Base-by-base conservation (phyloP, 1,139 yeast genomes). In the Nakaseomyces sp. region DNA sequence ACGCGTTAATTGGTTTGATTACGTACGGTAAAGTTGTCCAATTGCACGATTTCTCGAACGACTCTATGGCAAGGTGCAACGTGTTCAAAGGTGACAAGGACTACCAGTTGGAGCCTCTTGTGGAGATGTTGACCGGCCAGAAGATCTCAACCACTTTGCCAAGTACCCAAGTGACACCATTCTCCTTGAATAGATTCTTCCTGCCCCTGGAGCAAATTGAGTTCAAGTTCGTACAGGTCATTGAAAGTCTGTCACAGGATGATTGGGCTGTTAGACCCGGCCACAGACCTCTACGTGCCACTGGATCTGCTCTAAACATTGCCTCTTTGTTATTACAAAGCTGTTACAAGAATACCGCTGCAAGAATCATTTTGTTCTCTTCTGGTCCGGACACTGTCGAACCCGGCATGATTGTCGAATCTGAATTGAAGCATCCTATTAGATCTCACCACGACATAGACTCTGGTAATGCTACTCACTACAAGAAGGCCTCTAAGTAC, bases 401-500 rank as follows among this genome's bases (percentile, higher is more conserved):
- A 38, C 98, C 99, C 10, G 99, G 99, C 58, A 71, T 87, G 68
- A 88, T 91, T 57, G 98, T 91, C 33, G 87, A 94, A 39, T 79
- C 84, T 28, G 93, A 88, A 64, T 75, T 91, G 63, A 85, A 86
- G 63, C 98, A 91, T 66, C 96, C 98, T 45, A 84, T 93, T 56
- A 79, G 99, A 72, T 89, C 97, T 4, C 99, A 91, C 66, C 88
- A 87, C 53, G 98, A 91, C 64, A 86, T 91, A 55, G 95, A 85
- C 61, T 77, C 85, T 51, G 96, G 88, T 57, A 72, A 79, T 46
- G 96, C 96, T 45, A 84, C 84, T 65, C 96, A 91, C 66, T 86
- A 82, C 70, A 86, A 88, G 64, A 86, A 87, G 66, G 96, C 98
- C 2, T 75, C 74, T 56, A 84, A 87, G 65, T 89, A 79, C 61